phyloP scores from a whole-genome alignment of 768 basidiomycete species.

The Grammothele lineata region DNA sequence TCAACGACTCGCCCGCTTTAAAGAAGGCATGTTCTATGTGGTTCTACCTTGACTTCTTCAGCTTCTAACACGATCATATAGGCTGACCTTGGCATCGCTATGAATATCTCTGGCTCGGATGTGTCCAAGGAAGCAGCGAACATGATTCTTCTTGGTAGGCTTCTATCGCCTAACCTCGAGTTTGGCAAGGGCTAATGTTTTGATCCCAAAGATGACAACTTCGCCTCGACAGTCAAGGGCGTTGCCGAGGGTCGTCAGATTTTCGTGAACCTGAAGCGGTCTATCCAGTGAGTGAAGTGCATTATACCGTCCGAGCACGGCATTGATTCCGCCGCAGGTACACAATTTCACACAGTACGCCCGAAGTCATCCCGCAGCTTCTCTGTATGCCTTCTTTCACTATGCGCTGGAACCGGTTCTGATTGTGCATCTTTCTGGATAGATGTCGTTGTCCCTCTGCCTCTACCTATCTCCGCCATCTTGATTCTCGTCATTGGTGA shows the following conservation, averaged over 20 bases:
- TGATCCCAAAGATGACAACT: too few species aligned
- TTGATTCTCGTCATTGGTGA: conserved; percentile 66
- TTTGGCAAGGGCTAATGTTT: too few species aligned
- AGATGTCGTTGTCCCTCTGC: conserved; percentile 68
- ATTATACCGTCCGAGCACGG: too few species aligned
- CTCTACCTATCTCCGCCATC: conserved; percentile 62
- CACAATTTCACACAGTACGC: conserved; percentile 62
- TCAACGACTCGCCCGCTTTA: conserved; percentile 67
- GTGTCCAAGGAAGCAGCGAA: conserved; percentile 74
- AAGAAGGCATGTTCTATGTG: conserved; percentile 40
- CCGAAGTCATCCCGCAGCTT: conserved; percentile 66
- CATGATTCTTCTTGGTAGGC: conserved; percentile 62
- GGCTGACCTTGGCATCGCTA: conserved; percentile 70
- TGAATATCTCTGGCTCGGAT: conserved; percentile 73
- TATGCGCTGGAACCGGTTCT: too few species aligned
- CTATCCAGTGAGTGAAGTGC: conserved; percentile 60
- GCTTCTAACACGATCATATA: conserved; percentile 13
- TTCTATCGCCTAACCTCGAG: too few species aligned
- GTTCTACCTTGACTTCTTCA: background rate
- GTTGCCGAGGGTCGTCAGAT: conserved; percentile 67
- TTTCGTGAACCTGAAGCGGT: conserved; percentile 67
- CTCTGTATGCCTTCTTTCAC: conserved; percentile 44
- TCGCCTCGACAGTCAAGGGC: too few species aligned
- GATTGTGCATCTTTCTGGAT: background rate
- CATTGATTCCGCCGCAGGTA: conserved; percentile 35